Percentiles rank a stretch among this genome's conserved stretches.
Evolutionary conservation across 169 alveolate genomes (phyloP).

Genomic region (Eimeria falciformis): DNA sequence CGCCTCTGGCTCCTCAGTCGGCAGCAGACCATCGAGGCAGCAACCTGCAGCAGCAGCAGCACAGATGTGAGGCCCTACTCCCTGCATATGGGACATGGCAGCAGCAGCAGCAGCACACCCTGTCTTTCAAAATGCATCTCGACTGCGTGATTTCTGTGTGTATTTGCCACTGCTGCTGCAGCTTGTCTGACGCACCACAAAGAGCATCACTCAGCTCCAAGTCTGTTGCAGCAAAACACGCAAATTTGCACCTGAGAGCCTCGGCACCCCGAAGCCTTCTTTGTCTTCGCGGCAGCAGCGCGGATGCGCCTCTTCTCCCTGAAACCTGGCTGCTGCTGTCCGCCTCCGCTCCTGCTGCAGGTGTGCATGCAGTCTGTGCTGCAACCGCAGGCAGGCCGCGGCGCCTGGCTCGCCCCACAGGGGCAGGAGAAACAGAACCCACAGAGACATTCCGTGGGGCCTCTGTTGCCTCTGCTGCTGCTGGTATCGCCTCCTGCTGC

Average conservation of each 20-base stretch:
- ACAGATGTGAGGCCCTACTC: not conserved
- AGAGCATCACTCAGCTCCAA: constrained; percentile 18
- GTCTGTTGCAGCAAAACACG: constrained; percentile 31
- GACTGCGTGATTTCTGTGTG: not conserved
- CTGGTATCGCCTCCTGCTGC: too few species aligned
- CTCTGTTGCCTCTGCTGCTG: too few species aligned
- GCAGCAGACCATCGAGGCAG: constrained; percentile 45
- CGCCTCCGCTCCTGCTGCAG: too few species aligned
- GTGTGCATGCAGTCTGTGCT: too few species aligned
- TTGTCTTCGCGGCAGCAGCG: not conserved
- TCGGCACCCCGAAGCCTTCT: constrained; percentile 42
- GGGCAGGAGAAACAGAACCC: too few species aligned
- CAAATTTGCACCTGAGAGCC: constrained; percentile 18
- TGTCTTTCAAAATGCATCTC: too few species aligned
- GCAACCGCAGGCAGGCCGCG: too few species aligned
- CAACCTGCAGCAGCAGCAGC: constrained; percentile 47
- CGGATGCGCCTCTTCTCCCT: too few species aligned
- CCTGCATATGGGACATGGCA: not conserved
- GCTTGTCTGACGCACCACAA: constrained; percentile 34
- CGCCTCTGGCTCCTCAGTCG: constrained; percentile 3
- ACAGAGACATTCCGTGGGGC: too few species aligned
- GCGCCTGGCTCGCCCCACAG: too few species aligned
- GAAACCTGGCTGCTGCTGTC: too few species aligned
- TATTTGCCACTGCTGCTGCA: constrained; percentile 20
- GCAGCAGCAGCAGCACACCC: not conserved